phyloP scores from a whole-genome alignment of 768 basidiomycete genomes.

The Amanita fuliginea region DNA sequence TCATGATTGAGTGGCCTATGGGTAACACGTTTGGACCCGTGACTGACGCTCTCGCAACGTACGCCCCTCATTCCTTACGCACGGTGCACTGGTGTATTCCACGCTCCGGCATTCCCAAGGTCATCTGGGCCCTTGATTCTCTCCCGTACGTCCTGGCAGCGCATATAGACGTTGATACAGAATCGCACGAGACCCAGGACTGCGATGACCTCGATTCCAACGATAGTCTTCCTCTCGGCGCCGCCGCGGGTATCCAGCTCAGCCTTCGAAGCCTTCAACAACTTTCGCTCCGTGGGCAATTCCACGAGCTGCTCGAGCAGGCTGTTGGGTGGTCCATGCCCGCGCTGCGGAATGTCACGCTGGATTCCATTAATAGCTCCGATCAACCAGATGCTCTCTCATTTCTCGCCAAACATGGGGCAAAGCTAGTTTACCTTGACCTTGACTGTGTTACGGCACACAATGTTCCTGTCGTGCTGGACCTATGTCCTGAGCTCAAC shows the following conservation, averaged over 20 bases:
- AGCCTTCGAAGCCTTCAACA: conserved; percentile 46
- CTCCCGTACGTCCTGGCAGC: conserved; percentile 46
- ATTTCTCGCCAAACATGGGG: conserved; percentile 53
- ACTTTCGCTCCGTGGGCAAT: conserved; percentile 49
- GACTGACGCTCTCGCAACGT: conserved; percentile 50
- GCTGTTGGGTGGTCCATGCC: conserved; percentile 58
- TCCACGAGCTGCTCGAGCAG: conserved; percentile 60
- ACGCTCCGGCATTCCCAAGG: conserved; percentile 41
- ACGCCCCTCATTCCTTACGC: conserved; percentile 37
- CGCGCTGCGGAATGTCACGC: conserved; percentile 40
- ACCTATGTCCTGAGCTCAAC: conserved; percentile 48
- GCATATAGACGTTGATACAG: conserved; percentile 41
- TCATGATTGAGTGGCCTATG: conserved; percentile 60
- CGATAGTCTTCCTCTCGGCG: conserved; percentile 39
- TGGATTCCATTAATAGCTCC: conserved; percentile 37
- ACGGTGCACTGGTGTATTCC: conserved; percentile 55
- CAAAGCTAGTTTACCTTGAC: conserved; percentile 51
- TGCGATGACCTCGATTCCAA: conserved; percentile 22
- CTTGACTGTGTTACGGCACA: conserved; percentile 45
- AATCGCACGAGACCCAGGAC: conserved; percentile 20
- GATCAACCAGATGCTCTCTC: conserved; percentile 48
- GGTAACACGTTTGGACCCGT: conserved; percentile 47
- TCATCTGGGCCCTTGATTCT: conserved; percentile 62
- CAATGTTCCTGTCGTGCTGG: conserved; percentile 49
- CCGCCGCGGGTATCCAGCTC: conserved; percentile 46